Evolutionary conservation across 2,329 filamentous ascomycete genomes (phyloP).

Genomic region (Venturia carpophila): DNA sequence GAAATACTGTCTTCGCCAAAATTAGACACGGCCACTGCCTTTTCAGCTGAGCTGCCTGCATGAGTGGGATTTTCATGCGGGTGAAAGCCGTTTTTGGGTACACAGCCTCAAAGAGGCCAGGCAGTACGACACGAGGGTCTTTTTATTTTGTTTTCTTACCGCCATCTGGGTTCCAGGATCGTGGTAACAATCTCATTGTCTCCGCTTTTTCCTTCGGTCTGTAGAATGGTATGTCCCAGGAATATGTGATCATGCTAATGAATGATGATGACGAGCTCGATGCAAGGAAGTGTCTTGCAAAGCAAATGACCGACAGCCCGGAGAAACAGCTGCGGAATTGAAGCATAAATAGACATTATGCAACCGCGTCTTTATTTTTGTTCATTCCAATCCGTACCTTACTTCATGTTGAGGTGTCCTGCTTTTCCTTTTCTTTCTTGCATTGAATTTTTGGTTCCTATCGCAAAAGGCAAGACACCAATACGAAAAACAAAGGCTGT

Average conservation of each 20-base stretch:
- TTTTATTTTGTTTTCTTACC: constrained; percentile 5
- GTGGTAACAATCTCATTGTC: not conserved
- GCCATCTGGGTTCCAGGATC: constrained; percentile 10
- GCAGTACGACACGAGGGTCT: not conserved
- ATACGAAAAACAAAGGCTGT: no score
- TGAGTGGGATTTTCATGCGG: constrained; percentile 1
- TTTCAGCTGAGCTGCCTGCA: not conserved
- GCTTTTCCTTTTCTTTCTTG: not conserved
- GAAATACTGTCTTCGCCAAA: not conserved
- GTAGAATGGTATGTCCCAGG: not conserved
- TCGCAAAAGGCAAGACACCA: no score
- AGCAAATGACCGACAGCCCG: not conserved
- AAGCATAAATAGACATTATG: not conserved
- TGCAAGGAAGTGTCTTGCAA: not conserved
- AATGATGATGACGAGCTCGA: not conserved
- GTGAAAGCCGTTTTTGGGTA: constrained; percentile 7
- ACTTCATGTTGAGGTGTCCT: not conserved
- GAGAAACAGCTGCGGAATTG: not conserved
- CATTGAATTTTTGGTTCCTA: not conserved
- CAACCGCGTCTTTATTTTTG: not conserved
- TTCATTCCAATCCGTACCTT: not conserved
- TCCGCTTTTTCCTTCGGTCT: not conserved
- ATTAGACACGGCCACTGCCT: not conserved
- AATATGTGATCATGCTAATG: not conserved
- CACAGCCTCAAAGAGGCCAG: not conserved